These are phyloP conservation scores for Chlorella sp. DNA, from an alignment of 139 green algal genomes.

Conservation along the genomic window DNA sequence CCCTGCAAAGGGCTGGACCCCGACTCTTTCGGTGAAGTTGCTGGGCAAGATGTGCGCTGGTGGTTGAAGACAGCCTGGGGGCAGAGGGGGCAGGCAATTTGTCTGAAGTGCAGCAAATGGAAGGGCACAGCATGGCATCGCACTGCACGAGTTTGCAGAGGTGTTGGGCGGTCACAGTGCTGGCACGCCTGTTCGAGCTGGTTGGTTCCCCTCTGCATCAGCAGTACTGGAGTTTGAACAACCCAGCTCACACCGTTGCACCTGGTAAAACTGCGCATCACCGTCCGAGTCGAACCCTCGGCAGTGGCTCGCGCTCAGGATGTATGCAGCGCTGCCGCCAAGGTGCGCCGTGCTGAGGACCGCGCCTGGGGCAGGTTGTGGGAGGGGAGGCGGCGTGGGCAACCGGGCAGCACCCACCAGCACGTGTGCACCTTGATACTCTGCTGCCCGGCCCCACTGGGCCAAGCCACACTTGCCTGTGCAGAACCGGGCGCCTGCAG, in stretches of 20 bases:
- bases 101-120: too few species aligned
- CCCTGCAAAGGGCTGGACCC: not conserved
- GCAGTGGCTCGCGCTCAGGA: slow-evolving; percentile 17
- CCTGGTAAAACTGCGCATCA: not conserved
- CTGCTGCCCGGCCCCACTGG: not conserved
- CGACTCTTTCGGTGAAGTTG: too few species aligned
- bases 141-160: not conserved
- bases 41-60: too few species aligned
- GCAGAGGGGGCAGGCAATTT: not conserved
- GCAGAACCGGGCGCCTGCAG: not conserved
- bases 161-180: not conserved
- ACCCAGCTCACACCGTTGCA: not conserved
- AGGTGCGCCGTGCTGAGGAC: slow-evolving; percentile 4
- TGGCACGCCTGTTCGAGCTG: too few species aligned
- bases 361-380: not conserved
- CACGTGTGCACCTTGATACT: not conserved
- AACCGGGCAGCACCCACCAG: not conserved
- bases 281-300: not conserved
- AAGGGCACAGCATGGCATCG: too few species aligned
- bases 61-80: not conserved
- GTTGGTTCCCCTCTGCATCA: too few species aligned
- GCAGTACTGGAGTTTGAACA: too few species aligned
- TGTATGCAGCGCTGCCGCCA: not conserved
- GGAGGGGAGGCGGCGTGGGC: not conserved
- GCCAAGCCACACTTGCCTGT: not conserved